Conservation (phyloP, 2,329 filamentous ascomycete species). For the Raffaelea albimanens region DNA sequence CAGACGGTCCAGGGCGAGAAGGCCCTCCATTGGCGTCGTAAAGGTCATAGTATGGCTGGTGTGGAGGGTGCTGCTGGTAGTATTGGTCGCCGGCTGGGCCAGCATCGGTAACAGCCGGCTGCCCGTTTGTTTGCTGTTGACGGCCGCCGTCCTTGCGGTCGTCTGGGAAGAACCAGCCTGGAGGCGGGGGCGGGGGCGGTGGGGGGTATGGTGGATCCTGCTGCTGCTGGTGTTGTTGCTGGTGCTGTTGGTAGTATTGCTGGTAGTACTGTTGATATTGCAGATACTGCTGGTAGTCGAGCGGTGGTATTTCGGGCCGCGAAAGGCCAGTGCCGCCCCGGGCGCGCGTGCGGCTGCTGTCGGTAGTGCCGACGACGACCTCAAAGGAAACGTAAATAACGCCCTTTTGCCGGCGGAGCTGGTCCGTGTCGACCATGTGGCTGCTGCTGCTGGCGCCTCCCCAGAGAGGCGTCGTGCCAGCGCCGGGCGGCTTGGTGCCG, state of each 20-base stretch:
- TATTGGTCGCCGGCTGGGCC: background rate
- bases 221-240: constrained; percentile 12
- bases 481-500: constrained; percentile 2
- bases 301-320: background rate
- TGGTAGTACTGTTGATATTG: constrained; percentile 7
- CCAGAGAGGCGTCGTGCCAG: constrained; percentile 12
- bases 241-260: constrained; percentile 10
- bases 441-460: constrained; percentile 16
- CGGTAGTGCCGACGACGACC: constrained; percentile 74
- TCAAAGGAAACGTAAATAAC: constrained; percentile 85
- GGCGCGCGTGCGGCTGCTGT: constrained; percentile 53
- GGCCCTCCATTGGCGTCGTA: background rate
- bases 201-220: background rate
- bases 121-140: constrained; percentile 4
- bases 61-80: background rate
- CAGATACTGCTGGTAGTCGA: constrained; percentile 15
- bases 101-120: background rate
- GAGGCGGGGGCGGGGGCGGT: background rate
- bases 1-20: background rate
- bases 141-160: constrained; percentile 14
- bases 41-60: constrained; percentile 2
- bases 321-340: constrained; percentile 5
- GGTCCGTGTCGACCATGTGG: constrained; percentile 74
- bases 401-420: constrained; percentile 77
- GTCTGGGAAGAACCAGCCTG: constrained; percentile 6